Evolutionary conservation across 2,329 filamentous ascomycete genomes (phyloP).

Genomic region (Claviceps africana): DNA sequence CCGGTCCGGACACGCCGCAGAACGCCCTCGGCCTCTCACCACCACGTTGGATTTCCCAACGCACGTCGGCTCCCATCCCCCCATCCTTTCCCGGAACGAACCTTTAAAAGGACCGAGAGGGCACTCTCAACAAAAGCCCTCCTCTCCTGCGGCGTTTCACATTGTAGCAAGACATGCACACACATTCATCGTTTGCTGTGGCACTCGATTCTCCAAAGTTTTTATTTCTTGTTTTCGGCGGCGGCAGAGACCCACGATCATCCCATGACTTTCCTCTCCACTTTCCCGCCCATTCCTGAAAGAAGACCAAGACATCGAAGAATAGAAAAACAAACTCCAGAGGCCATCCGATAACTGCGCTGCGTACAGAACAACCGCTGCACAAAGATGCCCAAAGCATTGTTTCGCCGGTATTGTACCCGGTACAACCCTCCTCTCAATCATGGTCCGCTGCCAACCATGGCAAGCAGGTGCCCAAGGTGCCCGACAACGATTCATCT

Average conservation of each 20-base stretch:
- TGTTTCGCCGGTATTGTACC: not conserved
- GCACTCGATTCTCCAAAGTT: not conserved
- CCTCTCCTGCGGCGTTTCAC: too few species aligned
- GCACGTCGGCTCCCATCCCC: too few species aligned
- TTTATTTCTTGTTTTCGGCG: not conserved
- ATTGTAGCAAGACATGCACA: not conserved
- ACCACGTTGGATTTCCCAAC: too few species aligned
- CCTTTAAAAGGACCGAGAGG: too few species aligned
- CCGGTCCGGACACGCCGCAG: too few species aligned
- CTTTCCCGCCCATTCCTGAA: not conserved
- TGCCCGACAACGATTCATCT: not conserved
- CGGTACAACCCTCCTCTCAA: not conserved
- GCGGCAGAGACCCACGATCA: not conserved
- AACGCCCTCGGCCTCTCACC: too few species aligned
- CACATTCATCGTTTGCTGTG: not conserved
- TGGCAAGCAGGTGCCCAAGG: not conserved
- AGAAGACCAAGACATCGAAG: not conserved
- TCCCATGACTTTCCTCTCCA: not conserved
- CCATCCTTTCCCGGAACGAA: too few species aligned
- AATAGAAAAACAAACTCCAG: not conserved
- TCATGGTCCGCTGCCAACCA: not conserved
- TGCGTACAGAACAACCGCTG: not conserved
- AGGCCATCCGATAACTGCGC: not conserved
- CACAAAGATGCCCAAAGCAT: not conserved
- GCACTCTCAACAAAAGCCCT: too few species aligned